Evolutionary conservation across 768 basidiomycete species (phyloP).

Genomic region (Paxillus involutus): DNA sequence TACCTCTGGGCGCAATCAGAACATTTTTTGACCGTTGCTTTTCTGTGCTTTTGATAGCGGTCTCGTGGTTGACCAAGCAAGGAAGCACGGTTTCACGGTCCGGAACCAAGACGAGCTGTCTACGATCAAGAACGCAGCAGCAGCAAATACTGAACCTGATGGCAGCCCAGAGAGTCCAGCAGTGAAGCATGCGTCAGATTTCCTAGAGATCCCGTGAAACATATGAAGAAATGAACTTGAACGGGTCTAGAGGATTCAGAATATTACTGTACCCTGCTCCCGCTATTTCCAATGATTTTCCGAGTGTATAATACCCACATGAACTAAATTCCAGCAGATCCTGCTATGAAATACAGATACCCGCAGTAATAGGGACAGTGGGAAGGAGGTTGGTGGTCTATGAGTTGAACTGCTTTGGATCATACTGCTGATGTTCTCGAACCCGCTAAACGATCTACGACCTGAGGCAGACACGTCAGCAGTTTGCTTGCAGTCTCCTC

Average conservation of each 20-base stretch:
- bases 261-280: neutral
- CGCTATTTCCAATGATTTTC: neutral
- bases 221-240: neutral
- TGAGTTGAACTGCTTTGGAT: slow-evolving; percentile 11
- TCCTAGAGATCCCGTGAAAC: slow-evolving; percentile 14
- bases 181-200: slow-evolving; percentile 15
- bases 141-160: neutral
- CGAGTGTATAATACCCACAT: slow-evolving; percentile 2
- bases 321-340: slow-evolving; percentile 16
- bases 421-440: slow-evolving; percentile 75
- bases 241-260: neutral
- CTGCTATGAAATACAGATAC: slow-evolving; percentile 8
- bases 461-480: slow-evolving; percentile 38
- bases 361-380: neutral
- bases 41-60: slow-evolving; percentile 36
- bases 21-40: neutral
- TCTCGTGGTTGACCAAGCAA: slow-evolving; percentile 50
- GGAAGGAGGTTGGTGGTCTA: neutral
- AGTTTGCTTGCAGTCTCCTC: neutral
- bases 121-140: slow-evolving; percentile 13
- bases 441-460: slow-evolving; percentile 77
- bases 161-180: slow-evolving; percentile 2
- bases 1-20: neutral
- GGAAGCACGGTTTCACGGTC: slow-evolving; percentile 49
- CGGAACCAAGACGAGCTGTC: slow-evolving; percentile 45